Evolutionary conservation across 192 early-diverging fungal species (phyloP).

Genomic region (Mortierella alpina): DNA sequence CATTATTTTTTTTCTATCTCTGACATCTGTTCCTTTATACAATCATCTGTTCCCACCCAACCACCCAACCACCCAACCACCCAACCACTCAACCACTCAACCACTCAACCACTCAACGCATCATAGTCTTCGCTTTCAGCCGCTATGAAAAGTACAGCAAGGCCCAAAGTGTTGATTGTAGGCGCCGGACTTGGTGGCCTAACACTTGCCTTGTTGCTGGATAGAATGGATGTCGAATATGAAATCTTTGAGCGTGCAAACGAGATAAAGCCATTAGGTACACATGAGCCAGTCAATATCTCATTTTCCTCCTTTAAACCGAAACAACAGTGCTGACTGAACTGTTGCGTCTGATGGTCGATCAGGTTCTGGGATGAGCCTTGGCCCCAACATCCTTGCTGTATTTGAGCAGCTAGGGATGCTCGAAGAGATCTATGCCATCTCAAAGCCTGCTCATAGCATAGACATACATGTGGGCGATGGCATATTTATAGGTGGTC

Average conservation of each 20-base stretch:
- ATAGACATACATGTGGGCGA: slow-evolving; percentile 23
- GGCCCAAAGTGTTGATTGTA: slow-evolving; percentile 22
- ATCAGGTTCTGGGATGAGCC: slow-evolving; percentile 8
- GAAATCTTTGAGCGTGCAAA: slow-evolving; percentile 23
- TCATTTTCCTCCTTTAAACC: not conserved
- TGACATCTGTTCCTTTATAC: no score
- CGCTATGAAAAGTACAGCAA: not conserved
- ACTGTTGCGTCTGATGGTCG: not conserved
- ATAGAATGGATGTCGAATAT: slow-evolving; percentile 13
- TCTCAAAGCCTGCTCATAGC: slow-evolving; percentile 9
- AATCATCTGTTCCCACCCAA: no score
- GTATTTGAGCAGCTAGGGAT: slow-evolving; percentile 36
- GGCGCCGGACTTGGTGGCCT: slow-evolving; percentile 31
- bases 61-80: no score
- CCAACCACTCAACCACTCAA: no score
- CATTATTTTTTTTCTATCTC: no score
- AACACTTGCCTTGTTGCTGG: slow-evolving; percentile 12
- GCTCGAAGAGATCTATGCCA: slow-evolving; percentile 14
- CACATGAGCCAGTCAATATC: not conserved
- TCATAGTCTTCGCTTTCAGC: no score
- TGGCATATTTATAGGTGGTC: not conserved
- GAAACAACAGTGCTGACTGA: not conserved
- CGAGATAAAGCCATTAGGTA: slow-evolving; percentile 24
- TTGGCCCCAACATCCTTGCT: slow-evolving; percentile 19
- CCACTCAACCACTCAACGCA: no score